Evolutionary conservation across 2,329 filamentous ascomycete genomes (phyloP), one percentile per base, ranked within the genome.

Genomic region (Ophiostoma himal-ulmi): DNA sequence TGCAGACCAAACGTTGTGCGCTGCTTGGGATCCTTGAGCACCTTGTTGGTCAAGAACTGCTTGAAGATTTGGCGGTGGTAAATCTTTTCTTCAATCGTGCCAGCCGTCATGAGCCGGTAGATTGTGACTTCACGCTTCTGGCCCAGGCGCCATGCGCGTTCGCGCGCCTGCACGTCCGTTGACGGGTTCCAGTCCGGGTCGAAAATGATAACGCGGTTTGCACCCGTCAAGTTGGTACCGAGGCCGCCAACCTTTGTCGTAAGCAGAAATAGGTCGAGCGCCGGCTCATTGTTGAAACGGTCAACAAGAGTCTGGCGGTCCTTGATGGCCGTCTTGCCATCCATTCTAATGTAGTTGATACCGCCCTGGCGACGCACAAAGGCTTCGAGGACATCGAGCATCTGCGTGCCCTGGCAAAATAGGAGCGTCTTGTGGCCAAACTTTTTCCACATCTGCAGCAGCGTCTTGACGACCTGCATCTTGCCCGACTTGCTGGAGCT

Each of bases 151-250:
- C 95, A 99, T 6, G 96, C 95, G 76, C 95, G 88, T 80, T 99
- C 95, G 67, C 95, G 89, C 20, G 95, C 95, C 80, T 99, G 95
- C 36, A 97, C 84, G 77, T 99, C 95, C 0, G 94, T 98, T 0
- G 94, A 97, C 1, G 94, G 95, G 76, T 98, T 98, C 95, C 95
- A 99, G 78, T 99, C 95, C 0, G 95, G 96, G 76, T 99, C 96
- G 77, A 95, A 99, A 70, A 99, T 98, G 77, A 99, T 97, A 73
- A 99, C 94, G 44, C 95, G 89, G 77, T 97, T 92, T 5, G 95
- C 95, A 8, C 95, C 95, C 0, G 95, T 99, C 30, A 99, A 82
- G 75, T 99, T 99, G 66, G 97, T 91, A 6, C 95, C 95, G 17
- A 99, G 83, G 0, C 95, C 95, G 65, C 95, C 95, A 22, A 97